Evolutionary conservation across 1,139 yeast genomes (phyloP).

Genomic region (Debaryomyces subglobosus): DNA sequence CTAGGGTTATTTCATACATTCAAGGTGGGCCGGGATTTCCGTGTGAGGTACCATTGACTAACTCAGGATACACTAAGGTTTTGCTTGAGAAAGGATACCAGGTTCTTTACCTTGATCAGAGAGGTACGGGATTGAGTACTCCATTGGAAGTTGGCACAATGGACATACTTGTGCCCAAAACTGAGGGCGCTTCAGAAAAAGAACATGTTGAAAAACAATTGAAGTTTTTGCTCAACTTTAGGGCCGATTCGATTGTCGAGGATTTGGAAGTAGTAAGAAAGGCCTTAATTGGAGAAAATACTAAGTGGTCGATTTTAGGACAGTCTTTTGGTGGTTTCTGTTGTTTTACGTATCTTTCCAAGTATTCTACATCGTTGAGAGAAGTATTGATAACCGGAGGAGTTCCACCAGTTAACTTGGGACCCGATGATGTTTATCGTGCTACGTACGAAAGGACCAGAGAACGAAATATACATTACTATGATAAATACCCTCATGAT

Average conservation of each 20-base stretch:
- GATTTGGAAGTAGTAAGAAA: constrained; percentile 52
- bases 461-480: constrained; percentile 52
- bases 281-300: constrained; percentile 30
- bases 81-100: constrained; percentile 48
- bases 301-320: constrained; percentile 55
- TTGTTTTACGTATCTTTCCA: constrained; percentile 52
- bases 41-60: constrained; percentile 40
- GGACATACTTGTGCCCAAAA: constrained; percentile 17
- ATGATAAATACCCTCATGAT: constrained; percentile 52
- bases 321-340: constrained; percentile 64
- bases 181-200: constrained; percentile 21
- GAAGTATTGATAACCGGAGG: constrained; percentile 58
- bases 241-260: constrained; percentile 55
- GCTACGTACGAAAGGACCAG: constrained; percentile 50
- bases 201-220: constrained; percentile 29
- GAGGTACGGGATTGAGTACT: constrained; percentile 60
- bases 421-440: constrained; percentile 51
- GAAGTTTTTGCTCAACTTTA: constrained; percentile 43
- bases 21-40: constrained; percentile 68
- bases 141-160: constrained; percentile 43
- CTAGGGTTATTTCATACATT: constrained; percentile 44
- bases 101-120: constrained; percentile 54
- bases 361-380: constrained; percentile 40
- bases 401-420: constrained; percentile 51
- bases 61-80: constrained; percentile 37